These are phyloP conservation scores for Aspergillus spinulosporus DNA, from an alignment of 2,329 filamentous ascomycete genomes.

Conservation along the genomic window DNA sequence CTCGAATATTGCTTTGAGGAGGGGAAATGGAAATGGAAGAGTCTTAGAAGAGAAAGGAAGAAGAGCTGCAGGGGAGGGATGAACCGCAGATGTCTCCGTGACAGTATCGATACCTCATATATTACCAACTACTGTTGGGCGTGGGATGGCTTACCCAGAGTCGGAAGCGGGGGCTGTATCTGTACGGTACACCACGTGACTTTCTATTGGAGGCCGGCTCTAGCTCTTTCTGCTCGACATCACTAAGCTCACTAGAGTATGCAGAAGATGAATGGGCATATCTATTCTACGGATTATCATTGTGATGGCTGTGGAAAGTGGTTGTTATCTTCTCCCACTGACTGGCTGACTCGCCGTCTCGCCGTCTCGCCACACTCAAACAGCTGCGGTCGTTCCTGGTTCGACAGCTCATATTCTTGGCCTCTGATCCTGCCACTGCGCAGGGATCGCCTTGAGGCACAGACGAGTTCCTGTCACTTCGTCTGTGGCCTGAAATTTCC, in stretches of 20 bases:
- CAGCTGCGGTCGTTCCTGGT: not conserved
- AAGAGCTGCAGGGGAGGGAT: conserved; percentile 9
- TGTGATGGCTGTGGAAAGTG: not conserved
- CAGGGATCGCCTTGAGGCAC: conserved; percentile 1
- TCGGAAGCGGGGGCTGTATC: conserved; percentile 10
- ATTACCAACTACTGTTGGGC: not conserved
- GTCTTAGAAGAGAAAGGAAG: not conserved
- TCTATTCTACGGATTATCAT: not conserved
- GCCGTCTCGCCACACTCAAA: not conserved
- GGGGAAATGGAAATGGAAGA: conserved; percentile 9
- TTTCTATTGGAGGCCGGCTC: not conserved
- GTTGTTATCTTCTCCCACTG: not conserved
- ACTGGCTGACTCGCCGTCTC: not conserved
- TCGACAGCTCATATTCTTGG: conserved; percentile 11
- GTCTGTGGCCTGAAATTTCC: conserved; percentile 5
- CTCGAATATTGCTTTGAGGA: conserved; percentile 13
- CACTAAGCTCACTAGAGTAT: not conserved
- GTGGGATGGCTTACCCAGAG: not conserved
- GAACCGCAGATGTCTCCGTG: conserved; percentile 10
- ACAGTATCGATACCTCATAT: not conserved
- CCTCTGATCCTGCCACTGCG: conserved; percentile 2
- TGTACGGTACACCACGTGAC: conserved; percentile 20
- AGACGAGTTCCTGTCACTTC: not conserved
- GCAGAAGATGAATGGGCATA: not conserved
- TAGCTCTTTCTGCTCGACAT: not conserved